Conservation (phyloP, 805 yeast species). For the Lachancea nothofagi region DNA sequence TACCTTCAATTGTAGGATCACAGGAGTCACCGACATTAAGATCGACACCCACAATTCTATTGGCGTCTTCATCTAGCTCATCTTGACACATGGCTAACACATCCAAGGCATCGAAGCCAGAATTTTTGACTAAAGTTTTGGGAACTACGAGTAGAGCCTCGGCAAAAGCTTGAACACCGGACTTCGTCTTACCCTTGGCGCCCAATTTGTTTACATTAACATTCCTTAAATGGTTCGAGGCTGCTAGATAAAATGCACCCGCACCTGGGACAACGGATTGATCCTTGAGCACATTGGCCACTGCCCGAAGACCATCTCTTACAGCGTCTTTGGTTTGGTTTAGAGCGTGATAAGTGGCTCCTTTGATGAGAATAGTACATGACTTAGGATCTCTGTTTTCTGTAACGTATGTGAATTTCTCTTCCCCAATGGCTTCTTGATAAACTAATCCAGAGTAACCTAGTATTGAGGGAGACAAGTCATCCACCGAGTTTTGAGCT, state of each 20-base stretch:
- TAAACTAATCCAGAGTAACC: constrained; percentile 89
- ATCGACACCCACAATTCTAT: constrained; percentile 84
- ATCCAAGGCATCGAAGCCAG: constrained; percentile 91
- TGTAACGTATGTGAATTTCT: constrained; percentile 92
- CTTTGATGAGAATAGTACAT: constrained; percentile 87
- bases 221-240: constrained; percentile 58
- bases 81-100: constrained; percentile 86
- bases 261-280: constrained; percentile 90
- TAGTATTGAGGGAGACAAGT: constrained; percentile 66
- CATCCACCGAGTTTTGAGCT: constrained; percentile 97
- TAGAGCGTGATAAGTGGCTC: constrained; percentile 83
- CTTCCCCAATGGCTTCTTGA: constrained; percentile 94
- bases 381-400: constrained; percentile 85
- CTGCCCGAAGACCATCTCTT: constrained; percentile 94
- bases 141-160: constrained; percentile 90
- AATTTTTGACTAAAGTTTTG: constrained; percentile 84
- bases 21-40: constrained; percentile 88
- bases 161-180: constrained; percentile 90
- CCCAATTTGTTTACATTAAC: constrained; percentile 46
- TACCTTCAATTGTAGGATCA: constrained; percentile 90
- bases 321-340: constrained; percentile 95
- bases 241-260: constrained; percentile 89
- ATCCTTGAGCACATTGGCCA: constrained; percentile 85
- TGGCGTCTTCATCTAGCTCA: constrained; percentile 58
- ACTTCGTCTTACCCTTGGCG: constrained; percentile 77